Base-by-base conservation (phyloP, 345 rosid genomes). In the Erodium maritimum region DNA sequence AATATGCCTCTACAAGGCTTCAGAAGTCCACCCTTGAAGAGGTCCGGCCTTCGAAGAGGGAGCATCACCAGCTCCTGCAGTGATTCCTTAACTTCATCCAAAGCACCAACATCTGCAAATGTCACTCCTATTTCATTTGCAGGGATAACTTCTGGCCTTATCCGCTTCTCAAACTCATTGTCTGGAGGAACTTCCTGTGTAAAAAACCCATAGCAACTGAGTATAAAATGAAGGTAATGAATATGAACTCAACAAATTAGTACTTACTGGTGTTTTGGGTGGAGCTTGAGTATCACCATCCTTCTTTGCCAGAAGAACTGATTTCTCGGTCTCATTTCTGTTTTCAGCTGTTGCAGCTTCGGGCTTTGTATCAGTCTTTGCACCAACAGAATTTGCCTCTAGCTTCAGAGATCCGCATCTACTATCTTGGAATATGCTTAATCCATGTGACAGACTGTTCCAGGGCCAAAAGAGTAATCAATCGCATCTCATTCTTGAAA, bases 1-100 rank as follows among this genome's bases (percentile, higher is more conserved):
- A 94, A 56, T 62, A 94, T 94, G 57, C 99, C 99, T 77, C 95
- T 79, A 60, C 99, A 94, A 17, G 99, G 99, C 64, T 93, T 93
- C 12, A 93, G 87, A 57, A 93, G 90, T 46, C 99, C 99, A 0
- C 99, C 99, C 37, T 78, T 82, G 82, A 93, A 93, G 33, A 93
- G 96, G 76, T 90, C 95, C 0, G 96, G 99, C 57, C 99, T 80
- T 55, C 94, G 77, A 54, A 93, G 91, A 52, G 99, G 99, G 54
- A 93, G 99, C 97, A 93, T 93, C 60, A 93, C 99, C 29, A 86
- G 84, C 66, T 93, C 99, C 73, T 93, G 97, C 37, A 93, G 91
- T 1, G 99, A 87, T 56, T 93, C 97, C 74, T 93, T 93, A 56
- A 62, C 85, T 66, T 93, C 99, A 23, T 90, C 88, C 75, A 93